Evolutionary conservation across 208 protist genomes (phyloP).

Genomic region (Balamuthia mandrillaris): DNA sequence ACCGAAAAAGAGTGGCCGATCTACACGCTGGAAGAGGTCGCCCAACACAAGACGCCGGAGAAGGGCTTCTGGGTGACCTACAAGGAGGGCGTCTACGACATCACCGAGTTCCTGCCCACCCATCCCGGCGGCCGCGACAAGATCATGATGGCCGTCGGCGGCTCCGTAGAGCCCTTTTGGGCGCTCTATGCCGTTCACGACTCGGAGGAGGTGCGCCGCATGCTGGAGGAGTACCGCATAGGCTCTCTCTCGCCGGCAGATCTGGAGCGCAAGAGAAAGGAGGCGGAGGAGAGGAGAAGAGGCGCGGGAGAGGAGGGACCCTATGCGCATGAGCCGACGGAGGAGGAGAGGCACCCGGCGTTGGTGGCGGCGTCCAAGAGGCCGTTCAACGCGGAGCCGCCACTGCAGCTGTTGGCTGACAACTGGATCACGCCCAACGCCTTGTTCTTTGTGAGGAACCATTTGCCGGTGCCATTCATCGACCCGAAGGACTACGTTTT

Average conservation of each 20-base stretch:
- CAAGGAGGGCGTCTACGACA: slow-evolving; percentile 75
- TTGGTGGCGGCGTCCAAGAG: background rate
- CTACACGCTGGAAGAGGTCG: too few relatives aligned
- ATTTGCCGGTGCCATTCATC: slow-evolving; percentile 75
- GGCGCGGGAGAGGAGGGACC: background rate
- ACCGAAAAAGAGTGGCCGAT: too few relatives aligned
- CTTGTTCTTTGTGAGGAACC: slow-evolving; percentile 78
- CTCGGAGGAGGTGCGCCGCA: slow-evolving; percentile 20
- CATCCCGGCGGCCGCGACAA: slow-evolving; percentile 80
- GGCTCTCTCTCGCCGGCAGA: slow-evolving; percentile 30
- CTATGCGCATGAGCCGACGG: slow-evolving; percentile 43
- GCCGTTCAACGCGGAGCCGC: background rate
- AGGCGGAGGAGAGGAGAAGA: background rate
- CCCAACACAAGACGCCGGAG: too few relatives aligned
- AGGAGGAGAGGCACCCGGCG: background rate
- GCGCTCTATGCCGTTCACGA: slow-evolving; percentile 36
- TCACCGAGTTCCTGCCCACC: slow-evolving; percentile 72
- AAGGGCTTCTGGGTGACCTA: too few relatives aligned
- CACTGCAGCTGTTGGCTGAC: slow-evolving; percentile 53
- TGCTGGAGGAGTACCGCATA: slow-evolving; percentile 40
- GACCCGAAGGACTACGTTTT: slow-evolving; percentile 60
- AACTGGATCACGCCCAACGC: slow-evolving; percentile 75
- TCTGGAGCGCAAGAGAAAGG: background rate
- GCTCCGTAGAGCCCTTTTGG: slow-evolving; percentile 76
- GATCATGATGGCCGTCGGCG: slow-evolving; percentile 73